Base-by-base conservation (phyloP, 2,329 filamentous ascomycete genomes). In the Botrytis fragariae region DNA sequence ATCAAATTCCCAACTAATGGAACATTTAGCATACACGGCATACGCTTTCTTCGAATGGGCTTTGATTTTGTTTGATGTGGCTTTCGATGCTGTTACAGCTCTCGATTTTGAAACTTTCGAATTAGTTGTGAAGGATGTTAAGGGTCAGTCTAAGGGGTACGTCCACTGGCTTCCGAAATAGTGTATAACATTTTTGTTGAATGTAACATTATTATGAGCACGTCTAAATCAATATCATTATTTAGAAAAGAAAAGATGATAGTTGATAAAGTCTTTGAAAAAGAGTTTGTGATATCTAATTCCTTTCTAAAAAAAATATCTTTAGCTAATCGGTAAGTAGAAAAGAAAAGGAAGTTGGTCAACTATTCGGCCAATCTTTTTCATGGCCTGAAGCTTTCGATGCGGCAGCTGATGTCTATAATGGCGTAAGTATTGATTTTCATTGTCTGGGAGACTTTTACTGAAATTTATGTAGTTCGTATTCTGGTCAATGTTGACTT, bases 11-110 rank as follows among this genome's bases (percentile, higher is more conserved):
- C 39, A 57, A 37, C 64, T 68, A 65, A 72, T 45, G 25, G 18
- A 8, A 14, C 18, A 20, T 16, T 61, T 79, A 98, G 96, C 96
- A 45, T 99, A 99, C 84, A 99, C 96, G 1, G 97, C 88, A 70
- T 99, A 99, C 83, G 92, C 96, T 76, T 98, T 99, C 84, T 98
- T 98, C 83, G 96, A 99, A 83, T 99, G 96, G 96, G 87, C 94
- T 35, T 87, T 99, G 75, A 94, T 99, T 80, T 86, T 99, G 77
- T 93, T 97, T 82, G 96, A 99, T 82, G 94, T 99, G 73, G 95
- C 89, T 44, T 99, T 99, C 84, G 96, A 99, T 84, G 94, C 96
- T 70, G 92, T 98, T 74, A 98, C 96, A 18, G 92, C 93, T 73
- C 85, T 97, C 79, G 96, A 99, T 85, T 99, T 98, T 85, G 87